Base-by-base conservation (phyloP, 805 yeast genomes). In the Clavispora fructus region DNA sequence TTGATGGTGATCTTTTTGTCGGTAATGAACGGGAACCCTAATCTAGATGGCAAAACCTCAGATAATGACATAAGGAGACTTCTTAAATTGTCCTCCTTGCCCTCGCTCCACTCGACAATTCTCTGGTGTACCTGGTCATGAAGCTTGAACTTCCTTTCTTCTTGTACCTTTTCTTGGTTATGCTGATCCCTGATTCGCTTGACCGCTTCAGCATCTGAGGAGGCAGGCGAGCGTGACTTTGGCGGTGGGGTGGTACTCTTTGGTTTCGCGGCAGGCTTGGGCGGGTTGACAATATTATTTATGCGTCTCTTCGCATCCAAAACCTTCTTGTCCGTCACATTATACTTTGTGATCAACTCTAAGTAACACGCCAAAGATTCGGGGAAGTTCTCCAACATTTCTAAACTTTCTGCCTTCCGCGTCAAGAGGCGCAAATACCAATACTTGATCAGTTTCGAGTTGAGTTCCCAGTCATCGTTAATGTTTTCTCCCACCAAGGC, bases 221-320 rank as follows among this genome's bases (percentile, higher is more conserved):
- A 25, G 6, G 30, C 2, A 11, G 41, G 31, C 12, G 14, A 7
- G 10, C 42, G 14, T 4, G 35, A 27, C 30, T 42, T 42, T 12
- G 28, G 32, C 8, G 29, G 25, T 2, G 33, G 33, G 2, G n/a
- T 11, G 8, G 25, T 17, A 17, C 7, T 33, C 3, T 26, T 32
- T 2, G 45, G 38, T 27, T 4, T 41, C 11, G 53, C 56, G 45
- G 55, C 30, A 6, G 69, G 55, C 23, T 63, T 64, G 30, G 64
- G 63, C 2, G 95, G 94, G 47, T 79, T 74, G 17, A 90, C 62
- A 1, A 82, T 78, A 14, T 75, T 75, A 43, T 77, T 76, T 49
- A 96, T 87, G 47, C 99, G 76, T 56, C 92, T 76, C 60, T 81
- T 89, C 2, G 92, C 95, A 42, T 87, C 96, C 77, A 92, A 67